Conservation (phyloP, 306 rosid species). For the Ziziphus jujuba region DNA sequence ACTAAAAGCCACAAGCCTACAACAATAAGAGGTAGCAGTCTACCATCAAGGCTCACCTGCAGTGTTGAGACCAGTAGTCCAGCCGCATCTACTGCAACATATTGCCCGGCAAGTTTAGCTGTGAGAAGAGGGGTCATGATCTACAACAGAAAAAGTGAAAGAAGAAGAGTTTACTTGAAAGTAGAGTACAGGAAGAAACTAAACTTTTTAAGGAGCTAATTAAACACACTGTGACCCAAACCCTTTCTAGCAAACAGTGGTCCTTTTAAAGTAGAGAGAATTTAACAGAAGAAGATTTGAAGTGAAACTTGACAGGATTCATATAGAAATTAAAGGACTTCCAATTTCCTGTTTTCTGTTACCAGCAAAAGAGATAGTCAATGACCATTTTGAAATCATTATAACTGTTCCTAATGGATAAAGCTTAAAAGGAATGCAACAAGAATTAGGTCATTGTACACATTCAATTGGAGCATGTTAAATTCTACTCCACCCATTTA, state of each 20-base stretch:
- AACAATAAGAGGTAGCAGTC: not conserved
- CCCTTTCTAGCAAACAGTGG: not conserved
- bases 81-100: constrained; percentile 75
- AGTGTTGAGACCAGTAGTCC: constrained; percentile 69
- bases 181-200: not conserved
- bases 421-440: not conserved
- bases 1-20: not conserved
- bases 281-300: not conserved
- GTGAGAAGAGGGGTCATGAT: constrained; percentile 88
- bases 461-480: constrained; percentile 6
- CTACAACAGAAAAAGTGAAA: constrained; percentile 40
- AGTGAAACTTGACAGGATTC: not conserved
- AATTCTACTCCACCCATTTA: constrained; percentile 3
- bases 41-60: constrained; percentile 41
- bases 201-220: not conserved
- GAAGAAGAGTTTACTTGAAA: not conserved
- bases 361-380: not conserved
- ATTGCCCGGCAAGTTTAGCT: constrained; percentile 84
- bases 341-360: not conserved
- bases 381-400: not conserved
- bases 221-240: not conserved
- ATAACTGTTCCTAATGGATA: not conserved
- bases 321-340: not conserved
- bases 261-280: not conserved
- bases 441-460: not conserved